A percentile compares a stretch with the other conserved stretches of the same genome.
Evolutionary conservation across 495 filamentous ascomycete genomes (phyloP).

Genomic region (Neurospora africana): DNA sequence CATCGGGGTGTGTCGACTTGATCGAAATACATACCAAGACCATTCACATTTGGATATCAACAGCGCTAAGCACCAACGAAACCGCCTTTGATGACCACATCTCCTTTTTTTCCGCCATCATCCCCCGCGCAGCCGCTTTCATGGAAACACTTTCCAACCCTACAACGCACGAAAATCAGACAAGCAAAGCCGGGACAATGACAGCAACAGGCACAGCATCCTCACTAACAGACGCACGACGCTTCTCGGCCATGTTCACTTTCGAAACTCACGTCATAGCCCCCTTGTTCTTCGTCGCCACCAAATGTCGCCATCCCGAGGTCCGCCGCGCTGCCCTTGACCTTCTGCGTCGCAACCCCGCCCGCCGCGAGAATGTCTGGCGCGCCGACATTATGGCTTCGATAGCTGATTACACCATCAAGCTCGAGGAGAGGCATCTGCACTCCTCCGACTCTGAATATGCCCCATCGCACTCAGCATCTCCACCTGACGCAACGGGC

Average conservation of each 20-base stretch:
- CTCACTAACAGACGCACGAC: constrained; percentile 7
- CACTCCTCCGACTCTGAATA: not conserved
- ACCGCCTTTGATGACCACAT: constrained; percentile 28
- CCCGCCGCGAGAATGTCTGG: constrained; percentile 29
- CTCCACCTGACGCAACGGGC: constrained; percentile 4
- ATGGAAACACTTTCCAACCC: constrained; percentile 11
- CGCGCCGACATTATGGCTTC: constrained; percentile 26
- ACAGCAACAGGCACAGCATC: not conserved
- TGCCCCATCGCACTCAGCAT: constrained; percentile 5
- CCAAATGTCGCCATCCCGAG: constrained; percentile 37
- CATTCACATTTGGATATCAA: constrained; percentile 27
- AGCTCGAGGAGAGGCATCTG: constrained; percentile 23
- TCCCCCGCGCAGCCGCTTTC: constrained; percentile 21
- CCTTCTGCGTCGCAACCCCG: constrained; percentile 25
- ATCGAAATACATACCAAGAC: constrained; percentile 22
- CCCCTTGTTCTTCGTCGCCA: constrained; percentile 38
- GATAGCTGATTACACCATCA: constrained; percentile 23
- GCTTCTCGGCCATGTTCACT: constrained; percentile 28
- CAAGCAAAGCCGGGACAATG: not conserved
- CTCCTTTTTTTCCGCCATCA: constrained; percentile 27
- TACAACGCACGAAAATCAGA: constrained; percentile 1
- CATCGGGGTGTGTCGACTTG: constrained; percentile 16
- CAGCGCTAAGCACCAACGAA: constrained; percentile 23
- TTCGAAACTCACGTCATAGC: constrained; percentile 43
- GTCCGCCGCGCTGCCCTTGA: constrained; percentile 34